Base-by-base conservation (phyloP, 345 rosid genomes). In the Rubroshorea leprosula region DNA sequence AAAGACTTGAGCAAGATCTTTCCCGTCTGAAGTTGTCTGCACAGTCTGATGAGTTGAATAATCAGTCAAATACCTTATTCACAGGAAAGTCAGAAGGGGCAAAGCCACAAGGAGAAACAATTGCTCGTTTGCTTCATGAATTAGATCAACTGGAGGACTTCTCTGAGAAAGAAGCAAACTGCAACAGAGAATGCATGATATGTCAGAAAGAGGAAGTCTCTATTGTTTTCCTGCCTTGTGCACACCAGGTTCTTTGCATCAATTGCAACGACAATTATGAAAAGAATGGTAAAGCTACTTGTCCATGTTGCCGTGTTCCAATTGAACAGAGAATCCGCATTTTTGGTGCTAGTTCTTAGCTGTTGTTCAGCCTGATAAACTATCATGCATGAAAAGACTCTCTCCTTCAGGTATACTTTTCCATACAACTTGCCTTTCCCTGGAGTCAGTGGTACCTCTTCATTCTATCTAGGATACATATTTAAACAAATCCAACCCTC, bases 1-100 rank as follows among this genome's bases (percentile, higher is more conserved):
- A 78, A 62, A 69, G 89, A 65, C 86, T 86, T 20, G 92, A 89
- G 74, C 92, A 84, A 75, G 97, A 86, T 74, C 78, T 84, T 51
- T 76, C 84, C 5, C 77, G 41, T 13, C 41, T 35, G 41, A 35
- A 35, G 12, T 35, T 13, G 1, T 3, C 41, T 8, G 41, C 41
- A 6, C 41, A 10, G 12, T 8, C 41, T 6, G 80, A 62, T 12
- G 83, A 83, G 58, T 45, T 65, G 66, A 76, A 77, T 58, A 56
- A 61, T 41, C 72, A 70, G 15, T 58, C 68, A 14, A 71, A 74
- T 70, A n/a, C n/a, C n/a, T n/a, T n/a, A 27, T 8, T 27, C 31
- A 27, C 31, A 3, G 31, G 31, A 27, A 27, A 27, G 4, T 13
- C 41, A 35, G 41, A 35, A 35, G 9, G 6, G 12, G 31, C 31